Evolutionary conservation across 116 monocot genomes (phyloP), one percentile per base, ranked within the genome.

Genomic region (Trichopus zeylanicus): DNA sequence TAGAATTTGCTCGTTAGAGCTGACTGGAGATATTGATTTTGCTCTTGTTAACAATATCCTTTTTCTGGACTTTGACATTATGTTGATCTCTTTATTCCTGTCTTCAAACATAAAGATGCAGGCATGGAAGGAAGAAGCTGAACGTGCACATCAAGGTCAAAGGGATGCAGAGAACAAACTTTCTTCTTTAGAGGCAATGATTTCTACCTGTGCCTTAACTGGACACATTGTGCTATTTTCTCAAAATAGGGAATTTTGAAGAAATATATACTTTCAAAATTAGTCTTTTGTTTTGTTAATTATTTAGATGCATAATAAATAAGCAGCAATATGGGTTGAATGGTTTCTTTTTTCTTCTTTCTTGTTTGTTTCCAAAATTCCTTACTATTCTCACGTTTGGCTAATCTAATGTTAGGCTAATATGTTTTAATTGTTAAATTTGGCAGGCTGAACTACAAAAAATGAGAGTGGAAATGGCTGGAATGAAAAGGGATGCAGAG

Each of bases 381-480:
- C n/a, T n/a, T n/a, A n/a, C n/a, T n/a, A n/a, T n/a, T n/a, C n/a
- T n/a, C n/a, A n/a, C n/a, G n/a, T n/a, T n/a, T n/a, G n/a, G n/a
- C n/a, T n/a, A n/a, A n/a, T n/a, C 13, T 42, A n/a, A 42, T 42
- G 42, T 42, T 3, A 42, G 13, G 42, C 3, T n/a, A 9, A 42
- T 16, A n/a, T 4, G n/a, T 42, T 42, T 42, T 42, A 12, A 12
- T 16, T 42, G 13, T 49, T 49, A n/a, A 1, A 22, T 31, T 8
- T 68, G 51, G 35, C 72, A 97, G 95, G 91, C 81, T 60, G 95
- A 97, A 67, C 68, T 97, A 55, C 95, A 97, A 67, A 97, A 97
- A 49, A 82, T 90, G 81, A 75, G 95, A 79, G 87, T 97, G 51
- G 95, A 97, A 74, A 87, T 97, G 95, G 78, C 95, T 68, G 95